These are phyloP conservation scores for Saksenaea vasiformis DNA, from an alignment of 371 early-diverging fungal species.

Conservation along the genomic window DNA sequence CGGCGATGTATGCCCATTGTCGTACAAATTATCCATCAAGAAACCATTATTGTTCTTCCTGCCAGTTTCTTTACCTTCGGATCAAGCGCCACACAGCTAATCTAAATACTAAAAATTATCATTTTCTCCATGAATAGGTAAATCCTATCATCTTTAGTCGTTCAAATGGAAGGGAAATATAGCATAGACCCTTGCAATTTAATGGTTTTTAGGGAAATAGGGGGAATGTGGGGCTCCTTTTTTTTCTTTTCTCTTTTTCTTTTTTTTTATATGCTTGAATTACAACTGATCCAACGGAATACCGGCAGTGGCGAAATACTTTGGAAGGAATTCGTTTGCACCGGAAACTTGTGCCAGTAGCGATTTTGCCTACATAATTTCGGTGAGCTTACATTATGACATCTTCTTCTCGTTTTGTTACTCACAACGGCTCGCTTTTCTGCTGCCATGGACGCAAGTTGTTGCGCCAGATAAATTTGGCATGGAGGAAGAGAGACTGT, in stretches of 20 bases:
- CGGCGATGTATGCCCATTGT: too few relatives aligned
- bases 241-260: background rate
- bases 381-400: background rate
- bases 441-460: constrained; percentile 36
- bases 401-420: background rate
- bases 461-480: constrained; percentile 41
- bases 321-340: constrained; percentile 36
- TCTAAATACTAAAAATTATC: too few relatives aligned
- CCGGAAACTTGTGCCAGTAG: constrained; percentile 22
- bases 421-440: constrained; percentile 30
- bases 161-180: too few relatives aligned
- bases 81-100: too few relatives aligned
- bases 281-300: constrained; percentile 34
- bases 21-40: too few relatives aligned
- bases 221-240: background rate
- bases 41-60: too few relatives aligned
- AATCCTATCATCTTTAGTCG: too few relatives aligned
- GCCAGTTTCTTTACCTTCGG: too few relatives aligned
- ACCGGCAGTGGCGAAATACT: constrained; percentile 41
- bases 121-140: too few relatives aligned
- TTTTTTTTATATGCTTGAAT: background rate
- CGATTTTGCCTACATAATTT: constrained; percentile 15
- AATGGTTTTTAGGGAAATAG: too few relatives aligned
- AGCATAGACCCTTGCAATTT: too few relatives aligned
- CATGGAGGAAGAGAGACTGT: constrained; percentile 35